phyloP scores from a whole-genome alignment of 2,329 filamentous ascomycete species.

The Pestalotiopsis sp. region DNA sequence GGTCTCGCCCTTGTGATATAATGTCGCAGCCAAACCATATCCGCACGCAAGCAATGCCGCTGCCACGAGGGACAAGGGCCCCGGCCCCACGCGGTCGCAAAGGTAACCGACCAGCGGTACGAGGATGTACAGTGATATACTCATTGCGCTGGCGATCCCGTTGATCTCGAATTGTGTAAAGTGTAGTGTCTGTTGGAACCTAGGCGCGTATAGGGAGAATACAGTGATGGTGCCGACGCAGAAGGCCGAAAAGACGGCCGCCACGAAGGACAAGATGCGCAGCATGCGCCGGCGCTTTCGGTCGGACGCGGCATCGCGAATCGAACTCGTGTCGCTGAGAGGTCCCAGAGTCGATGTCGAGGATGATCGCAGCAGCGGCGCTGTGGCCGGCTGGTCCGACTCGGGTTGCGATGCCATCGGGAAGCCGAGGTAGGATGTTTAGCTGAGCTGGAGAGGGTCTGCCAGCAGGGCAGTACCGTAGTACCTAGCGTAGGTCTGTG shows the following conservation, averaged over 20 bases:
- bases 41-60: slow-evolving; percentile 76
- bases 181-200: slow-evolving; percentile 82
- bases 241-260: slow-evolving; percentile 61
- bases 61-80: slow-evolving; percentile 73
- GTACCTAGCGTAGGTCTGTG: background rate
- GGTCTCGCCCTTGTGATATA: slow-evolving; percentile 60
- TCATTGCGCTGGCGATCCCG: slow-evolving; percentile 80
- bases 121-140: slow-evolving; percentile 88
- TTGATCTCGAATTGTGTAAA: slow-evolving; percentile 95
- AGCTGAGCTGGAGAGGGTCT: background rate
- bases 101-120: slow-evolving; percentile 88
- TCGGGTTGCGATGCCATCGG: slow-evolving; percentile 23
- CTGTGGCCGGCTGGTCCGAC: slow-evolving; percentile 21
- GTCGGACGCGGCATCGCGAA: slow-evolving; percentile 26
- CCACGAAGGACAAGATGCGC: slow-evolving; percentile 53
- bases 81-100: slow-evolving; percentile 86
- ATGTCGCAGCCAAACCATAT: slow-evolving; percentile 80
- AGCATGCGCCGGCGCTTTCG: slow-evolving; percentile 24
- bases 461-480: background rate
- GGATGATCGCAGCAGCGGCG: slow-evolving; percentile 28
- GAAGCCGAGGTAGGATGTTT: background rate
- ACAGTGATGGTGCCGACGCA: slow-evolving; percentile 91
- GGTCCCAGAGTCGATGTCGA: slow-evolving; percentile 31
- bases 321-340: slow-evolving; percentile 29
- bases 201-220: slow-evolving; percentile 90